phyloP scores from a whole-genome alignment of 1,139 yeast species.

The Suhomyces taliae region DNA sequence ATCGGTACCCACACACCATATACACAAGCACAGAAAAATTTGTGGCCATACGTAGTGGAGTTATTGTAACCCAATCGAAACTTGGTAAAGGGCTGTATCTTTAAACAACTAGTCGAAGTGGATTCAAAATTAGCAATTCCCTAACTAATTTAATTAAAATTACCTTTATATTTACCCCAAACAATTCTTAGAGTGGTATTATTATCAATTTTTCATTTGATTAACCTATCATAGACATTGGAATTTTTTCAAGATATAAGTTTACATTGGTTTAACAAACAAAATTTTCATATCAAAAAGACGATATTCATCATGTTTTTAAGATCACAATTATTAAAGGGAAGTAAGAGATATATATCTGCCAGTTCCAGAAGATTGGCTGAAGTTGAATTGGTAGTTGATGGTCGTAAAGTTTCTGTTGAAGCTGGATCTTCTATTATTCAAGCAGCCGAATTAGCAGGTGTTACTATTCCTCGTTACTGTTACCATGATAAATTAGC shows the following conservation, averaged over 20 bases:
- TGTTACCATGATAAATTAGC: slow-evolving; percentile 91
- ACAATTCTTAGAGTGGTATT: neutral
- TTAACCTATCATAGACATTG: neutral
- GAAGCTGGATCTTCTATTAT: slow-evolving; percentile 88
- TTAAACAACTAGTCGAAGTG: slow-evolving; percentile 1
- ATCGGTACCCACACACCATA: slow-evolving; percentile 10
- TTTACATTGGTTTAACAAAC: neutral
- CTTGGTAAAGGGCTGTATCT: neutral
- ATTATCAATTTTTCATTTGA: neutral
- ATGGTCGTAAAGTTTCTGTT: slow-evolving; percentile 72
- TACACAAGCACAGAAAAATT: slow-evolving; percentile 13
- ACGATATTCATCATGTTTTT: slow-evolving; percentile 12
- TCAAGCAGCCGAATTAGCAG: slow-evolving; percentile 92
- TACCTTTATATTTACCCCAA: neutral
- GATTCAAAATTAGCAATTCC: neutral
- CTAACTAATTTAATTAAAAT: neutral
- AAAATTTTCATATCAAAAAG: neutral
- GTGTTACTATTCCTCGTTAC: slow-evolving; percentile 83
- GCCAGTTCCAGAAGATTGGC: slow-evolving; percentile 32
- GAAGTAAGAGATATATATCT: slow-evolving; percentile 32
- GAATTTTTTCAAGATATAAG: neutral
- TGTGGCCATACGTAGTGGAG: slow-evolving; percentile 10
- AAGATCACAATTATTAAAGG: slow-evolving; percentile 27
- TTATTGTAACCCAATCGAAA: slow-evolving; percentile 9
- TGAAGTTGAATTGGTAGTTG: slow-evolving; percentile 75